Conservation (phyloP, 768 basidiomycete genomes). For the Rhodotorula graminis region DNA sequence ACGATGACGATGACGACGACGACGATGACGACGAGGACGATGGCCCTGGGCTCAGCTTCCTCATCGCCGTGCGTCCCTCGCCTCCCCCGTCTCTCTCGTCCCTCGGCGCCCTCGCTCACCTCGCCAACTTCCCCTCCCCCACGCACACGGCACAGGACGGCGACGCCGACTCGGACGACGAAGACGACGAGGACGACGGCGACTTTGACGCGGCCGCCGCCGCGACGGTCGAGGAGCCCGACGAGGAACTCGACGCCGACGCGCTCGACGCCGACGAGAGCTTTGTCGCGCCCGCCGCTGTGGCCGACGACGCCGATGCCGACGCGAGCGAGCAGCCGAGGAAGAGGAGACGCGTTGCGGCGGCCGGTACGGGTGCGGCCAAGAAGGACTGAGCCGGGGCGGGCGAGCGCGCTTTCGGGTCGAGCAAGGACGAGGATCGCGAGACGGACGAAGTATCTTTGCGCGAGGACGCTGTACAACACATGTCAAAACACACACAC, state of each 20-base stretch:
- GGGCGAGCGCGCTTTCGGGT: background rate
- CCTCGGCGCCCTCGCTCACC: background rate
- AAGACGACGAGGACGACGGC: constrained; percentile 33
- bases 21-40: constrained; percentile 33
- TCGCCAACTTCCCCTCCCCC: background rate
- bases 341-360: constrained; percentile 20
- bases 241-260: constrained; percentile 27
- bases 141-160: background rate
- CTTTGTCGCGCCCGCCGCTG: constrained; percentile 1
- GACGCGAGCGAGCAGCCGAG: constrained; percentile 14
- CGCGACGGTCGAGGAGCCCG: constrained; percentile 30
- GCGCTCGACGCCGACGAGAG: constrained; percentile 26
- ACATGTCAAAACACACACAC: background rate
- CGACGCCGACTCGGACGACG: constrained; percentile 18
- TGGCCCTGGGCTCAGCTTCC: constrained; percentile 31
- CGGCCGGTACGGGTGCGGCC: background rate
- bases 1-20: constrained; percentile 13
- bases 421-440: too few relatives aligned
- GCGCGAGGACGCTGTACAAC: constrained; percentile 6
- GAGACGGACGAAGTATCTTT: too few relatives aligned
- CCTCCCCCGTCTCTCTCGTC: background rate
- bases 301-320: constrained; percentile 7
- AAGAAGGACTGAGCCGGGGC: constrained; percentile 51
- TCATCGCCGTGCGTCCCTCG: constrained; percentile 19
- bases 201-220: constrained; percentile 24